Base-by-base conservation (phyloP, 306 rosid genomes). In the Rosa lucieae region DNA sequence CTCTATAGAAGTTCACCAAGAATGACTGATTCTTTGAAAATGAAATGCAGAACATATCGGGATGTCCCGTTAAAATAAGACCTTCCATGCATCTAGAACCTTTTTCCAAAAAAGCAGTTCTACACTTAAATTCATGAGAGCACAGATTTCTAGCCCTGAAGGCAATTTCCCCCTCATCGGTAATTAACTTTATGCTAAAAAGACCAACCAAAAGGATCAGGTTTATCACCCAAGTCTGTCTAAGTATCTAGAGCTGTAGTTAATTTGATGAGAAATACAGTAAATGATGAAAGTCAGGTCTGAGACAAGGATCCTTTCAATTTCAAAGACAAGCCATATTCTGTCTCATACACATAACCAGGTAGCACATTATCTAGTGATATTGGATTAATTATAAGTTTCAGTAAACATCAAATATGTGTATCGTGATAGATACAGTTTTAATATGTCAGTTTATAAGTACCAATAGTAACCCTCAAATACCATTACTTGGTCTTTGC, bases 401-500 rank as follows among this genome's bases (percentile, higher is more conserved):
- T 49, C 47, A 29, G 20, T 61, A 67, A 32, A 37, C 21, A 76
- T 53, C 68, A 43, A 48, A 56, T 65, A 52, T 51, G 74, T 23
- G 44, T 63, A 53, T 46, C 58, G 35, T 53, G 80, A 61, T 69
- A 70, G 10, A 59, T 61, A 40, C 18, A 21, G 23, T 13, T 75
- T 75, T 20, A 58, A 32, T 43, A 46, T 13, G 63, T 77, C 69
- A 44, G 70, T 65, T 67, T 56, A 40, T 18, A 26, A 10, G 77
- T 58, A n/a, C 40, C 49, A 8, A 74, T 42, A 75, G 43, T 44
- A 23, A 35, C 26, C 42, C 21, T 49, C 63, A 52, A 59, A 70
- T 51, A 67, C 61, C 75, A 77, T 91, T 82, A 88, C 75, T 91
- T 83, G 8, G 84, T 89, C 88, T 93, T 93, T 29, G 85, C 80